Evolutionary conservation across 768 basidiomycete species (phyloP), one percentile per base, ranked within the genome.

Genomic region (Sporobolomyces roseus): DNA sequence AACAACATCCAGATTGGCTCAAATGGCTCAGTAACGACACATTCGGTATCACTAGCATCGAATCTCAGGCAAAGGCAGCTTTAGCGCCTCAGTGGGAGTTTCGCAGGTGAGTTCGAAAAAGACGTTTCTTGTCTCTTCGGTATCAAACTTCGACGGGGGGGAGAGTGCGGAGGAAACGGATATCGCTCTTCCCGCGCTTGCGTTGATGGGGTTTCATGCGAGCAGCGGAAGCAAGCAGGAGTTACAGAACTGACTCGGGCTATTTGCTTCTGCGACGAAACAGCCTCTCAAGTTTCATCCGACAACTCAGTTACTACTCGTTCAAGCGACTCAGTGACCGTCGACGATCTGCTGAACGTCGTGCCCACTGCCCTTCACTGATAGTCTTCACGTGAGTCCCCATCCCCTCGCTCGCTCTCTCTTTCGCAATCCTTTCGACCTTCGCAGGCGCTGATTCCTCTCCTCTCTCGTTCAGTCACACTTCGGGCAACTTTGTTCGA

Each of bases 271-370:
- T 6, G 17, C 27, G 13, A 19, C 41, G 38, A n/a, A 2, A 7
- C 51, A 69, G 68, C 35, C 59, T 69, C 23, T 51, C 62, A 13
- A 61, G 58, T 17, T 69, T 69, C 52, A 64, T 69, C 51, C 68
- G 68, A 25, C 68, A 69, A 41, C 46, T 69, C 4, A 41, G 33
- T 16, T 69, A 69, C 63, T 69, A 69, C 48, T 52, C 62, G 2
- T 69, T 69, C 68, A 69, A 69, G 59, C 68, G 68, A 2, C 58
- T 69, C 21, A 55, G 51, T 8, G 68, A 69, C 46, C 68, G 68
- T 0, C 58, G 68, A 19, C 32, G 68, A 2, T 64, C 63, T 0
- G 56, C 58, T 7, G 68, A 69, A 38, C 58, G 68, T 13, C 53
- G 66, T 0, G 62, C 66, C 27, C 54, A 49, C 46, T 19, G 30